phyloP scores from a whole-genome alignment of 176 grass and related monocot species.

The Olyra latifolia region DNA sequence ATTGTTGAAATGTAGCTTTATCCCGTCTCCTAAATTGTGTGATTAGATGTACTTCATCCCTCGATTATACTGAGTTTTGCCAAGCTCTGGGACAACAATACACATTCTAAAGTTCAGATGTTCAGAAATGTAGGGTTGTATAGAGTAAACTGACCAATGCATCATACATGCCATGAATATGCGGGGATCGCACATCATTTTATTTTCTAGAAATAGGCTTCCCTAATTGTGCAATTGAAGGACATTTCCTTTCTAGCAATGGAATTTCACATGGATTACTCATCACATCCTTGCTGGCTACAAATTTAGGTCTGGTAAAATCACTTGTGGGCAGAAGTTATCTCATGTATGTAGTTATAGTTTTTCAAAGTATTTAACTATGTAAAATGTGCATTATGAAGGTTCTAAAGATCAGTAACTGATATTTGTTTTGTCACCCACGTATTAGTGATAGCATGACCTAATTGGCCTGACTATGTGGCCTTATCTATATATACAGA shows the following conservation, averaged over 20 bases:
- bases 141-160: not conserved
- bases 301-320: not conserved
- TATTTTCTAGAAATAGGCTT: not conserved
- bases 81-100: not conserved
- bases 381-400: not conserved
- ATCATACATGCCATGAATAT: not conserved
- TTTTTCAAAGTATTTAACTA: not conserved
- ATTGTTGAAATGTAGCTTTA: slow-evolving; percentile 7
- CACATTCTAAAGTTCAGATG: not conserved
- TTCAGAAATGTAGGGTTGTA: not conserved
- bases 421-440: not conserved
- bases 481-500: not conserved
- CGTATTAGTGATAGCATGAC: not conserved
- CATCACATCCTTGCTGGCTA: not conserved
- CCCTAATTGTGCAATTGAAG: not conserved
- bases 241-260: slow-evolving; percentile 2
- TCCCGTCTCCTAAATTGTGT: not conserved
- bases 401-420: not conserved
- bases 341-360: not conserved
- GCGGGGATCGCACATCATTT: not conserved
- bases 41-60: not conserved
- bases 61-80: not conserved
- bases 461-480: not conserved
- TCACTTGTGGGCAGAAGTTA: not conserved
- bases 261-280: not conserved